Percentiles rank a stretch among this genome's conserved stretches.
Evolutionary conservation across 176 grass and related monocot genomes (phyloP).

Genomic region (Elaeis guineensis): DNA sequence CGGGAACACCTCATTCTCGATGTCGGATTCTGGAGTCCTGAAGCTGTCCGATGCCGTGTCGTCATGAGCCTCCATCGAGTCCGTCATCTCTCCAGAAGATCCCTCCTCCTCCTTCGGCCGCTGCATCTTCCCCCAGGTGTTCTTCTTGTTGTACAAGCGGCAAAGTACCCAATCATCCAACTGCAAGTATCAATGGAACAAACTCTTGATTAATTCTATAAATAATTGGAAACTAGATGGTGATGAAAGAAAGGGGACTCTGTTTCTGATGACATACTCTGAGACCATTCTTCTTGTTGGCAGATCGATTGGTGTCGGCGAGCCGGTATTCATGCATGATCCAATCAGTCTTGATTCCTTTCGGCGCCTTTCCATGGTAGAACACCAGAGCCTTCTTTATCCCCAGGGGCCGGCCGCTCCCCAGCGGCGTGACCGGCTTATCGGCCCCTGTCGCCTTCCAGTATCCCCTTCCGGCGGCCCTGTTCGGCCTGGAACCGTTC

Average conservation of each 20-base stretch:
- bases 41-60: background rate
- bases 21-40: slow-evolving; percentile 4
- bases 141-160: slow-evolving; percentile 20
- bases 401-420: background rate
- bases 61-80: background rate
- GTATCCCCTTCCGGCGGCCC: slow-evolving; percentile 13
- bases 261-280: background rate
- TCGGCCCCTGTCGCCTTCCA: slow-evolving; percentile 28
- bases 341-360: slow-evolving; percentile 18
- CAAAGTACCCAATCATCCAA: slow-evolving; percentile 17
- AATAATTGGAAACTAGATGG: too few species aligned
- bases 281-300: background rate
- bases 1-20: background rate
- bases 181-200: background rate
- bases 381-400: slow-evolving; percentile 25
- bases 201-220: background rate
- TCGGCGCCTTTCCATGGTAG: slow-evolving; percentile 19
- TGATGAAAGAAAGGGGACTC: too few species aligned
- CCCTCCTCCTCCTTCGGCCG: too few species aligned
- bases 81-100: background rate
- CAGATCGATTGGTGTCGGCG: background rate
- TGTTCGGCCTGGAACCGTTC: slow-evolving; percentile 20
- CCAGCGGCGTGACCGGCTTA: slow-evolving; percentile 3
- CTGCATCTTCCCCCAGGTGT: background rate
- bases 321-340: slow-evolving; percentile 21